Evolutionary conservation across 441 rosid species (phyloP), one percentile per base, ranked within the genome.

Genomic region (Populus tomentosa): DNA sequence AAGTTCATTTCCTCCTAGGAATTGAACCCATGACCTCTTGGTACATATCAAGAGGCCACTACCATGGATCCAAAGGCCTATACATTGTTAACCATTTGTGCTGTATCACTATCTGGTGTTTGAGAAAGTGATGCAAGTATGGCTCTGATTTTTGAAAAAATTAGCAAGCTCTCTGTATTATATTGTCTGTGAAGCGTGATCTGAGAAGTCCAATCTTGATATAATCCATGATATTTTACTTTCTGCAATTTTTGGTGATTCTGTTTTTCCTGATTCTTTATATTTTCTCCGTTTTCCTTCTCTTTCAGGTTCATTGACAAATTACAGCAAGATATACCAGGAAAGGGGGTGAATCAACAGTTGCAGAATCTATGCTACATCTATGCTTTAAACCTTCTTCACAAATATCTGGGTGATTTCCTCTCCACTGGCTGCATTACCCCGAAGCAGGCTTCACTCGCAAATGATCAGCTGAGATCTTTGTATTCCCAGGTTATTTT

Each of bases 341-440:
- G 99, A 69, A 88, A 86, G 69, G 98, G 95, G 74, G 93, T 95
- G 71, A 91, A 90, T 86, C 74, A 86, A 62, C 92, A 89, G 80
- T 81, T 95, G 75, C 84, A 85, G 81, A 81, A 73, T 74, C 90
- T 95, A 56, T 92, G 98, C n/a, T n/a, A n/a, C n/a, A n/a, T n/a
- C n/a, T n/a, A n/a, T n/a, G n/a, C n/a, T n/a, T n/a, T n/a, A n/a
- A 28, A 88, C 82, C 81, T 94, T 73, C 86, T 95, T 30, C 94
- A 89, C 87, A 94, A 91, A 78, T 86, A 94, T 78, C 90, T 80
- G 1, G 97, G 99, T 16, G 98, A 95, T 86, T 95, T 94, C 79
- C 86, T 95, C 71, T 80, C 93, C 76, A 88, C 92, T 0, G 87
- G 88, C 79, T 79, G 89, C 87, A 86, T 94, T 67, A 89, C 97